Evolutionary conservation across 352 stramenopile genomes (phyloP), one percentile per base, ranked within the genome.

Genomic region (Pythium graminicola): DNA sequence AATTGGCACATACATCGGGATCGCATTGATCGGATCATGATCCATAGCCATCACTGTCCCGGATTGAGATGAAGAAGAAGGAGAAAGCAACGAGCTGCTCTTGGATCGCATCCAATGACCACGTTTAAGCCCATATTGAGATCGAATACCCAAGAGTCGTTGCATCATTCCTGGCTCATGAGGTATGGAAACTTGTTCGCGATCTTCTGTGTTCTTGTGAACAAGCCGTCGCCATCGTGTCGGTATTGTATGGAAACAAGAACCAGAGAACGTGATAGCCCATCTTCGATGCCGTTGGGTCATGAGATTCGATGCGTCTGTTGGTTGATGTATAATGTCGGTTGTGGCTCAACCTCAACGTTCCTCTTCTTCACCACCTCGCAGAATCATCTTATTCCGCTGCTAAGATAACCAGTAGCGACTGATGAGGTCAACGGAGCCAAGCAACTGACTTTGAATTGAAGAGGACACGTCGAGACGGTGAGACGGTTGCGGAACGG

Each of bases 331-430:
- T n/a, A n/a, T n/a, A 16, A 41, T 6, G 32, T 31, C 49, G 28
- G 36, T 56, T 56, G 49, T 28, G 24, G 19, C n/a, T n/a, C n/a
- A n/a, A n/a, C n/a, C 40, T 46, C 46, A 53, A 31, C 32, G 32
- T 29, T 31, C 35, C 13, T 39, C 8, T 54, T 45, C 35, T 20
- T 17, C 10, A 28, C 26, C 11, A n/a, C 40, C 27, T 57, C 39
- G 22, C 36, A 50, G 26, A 49, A 41, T 24, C 16, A 56, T 57
- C 50, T 57, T 57, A 57, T 57, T 57, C 50, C 2, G 38, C 10
- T 32, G 23, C 36, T 36, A 22, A 47, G 29, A 32, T 28, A 26
- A 40, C 24, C 7, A 50, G 22, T 27, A 31, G 50, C 50, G 49
- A 40, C 42, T 50, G 50, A 48, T 13, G 45, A 40, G 20, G 14